Conservation (phyloP, 257 asterid genomes). For the Penstemon barbatus region DNA sequence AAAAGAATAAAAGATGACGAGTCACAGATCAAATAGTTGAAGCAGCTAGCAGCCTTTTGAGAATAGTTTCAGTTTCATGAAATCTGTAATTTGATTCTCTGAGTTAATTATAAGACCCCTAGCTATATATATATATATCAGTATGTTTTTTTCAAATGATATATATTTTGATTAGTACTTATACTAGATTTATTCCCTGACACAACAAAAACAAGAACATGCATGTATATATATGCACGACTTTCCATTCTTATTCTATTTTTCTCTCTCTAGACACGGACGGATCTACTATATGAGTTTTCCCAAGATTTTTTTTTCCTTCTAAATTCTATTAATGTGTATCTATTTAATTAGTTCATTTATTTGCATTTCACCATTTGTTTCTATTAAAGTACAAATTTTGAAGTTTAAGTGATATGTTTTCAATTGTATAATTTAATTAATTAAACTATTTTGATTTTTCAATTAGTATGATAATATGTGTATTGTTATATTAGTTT, state of each 20-base stretch:
- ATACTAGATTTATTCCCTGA: conserved; percentile 19
- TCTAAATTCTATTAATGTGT: no score
- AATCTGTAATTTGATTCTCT: conserved; percentile 33
- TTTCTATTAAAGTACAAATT: no score
- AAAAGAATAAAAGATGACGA: neutral
- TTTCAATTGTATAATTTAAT: no score
- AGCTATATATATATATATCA: no score
- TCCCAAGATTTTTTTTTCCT: no score
- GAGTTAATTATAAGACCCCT: conserved; percentile 3
- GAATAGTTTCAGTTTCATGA: conserved; percentile 32
- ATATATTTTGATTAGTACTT: conserved; percentile 1
- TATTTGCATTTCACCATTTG: no score
- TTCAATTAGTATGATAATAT: no score
- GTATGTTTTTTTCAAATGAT: neutral
- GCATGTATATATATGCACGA: conserved; percentile 17
- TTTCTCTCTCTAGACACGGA: neutral
- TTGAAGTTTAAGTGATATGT: no score
- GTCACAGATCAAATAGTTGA: conserved; percentile 7
- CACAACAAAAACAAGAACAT: neutral
- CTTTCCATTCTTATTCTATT: conserved; percentile 1
- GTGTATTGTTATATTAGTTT: no score
- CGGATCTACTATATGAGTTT: no score
- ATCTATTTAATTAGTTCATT: no score
- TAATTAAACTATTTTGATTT: no score
- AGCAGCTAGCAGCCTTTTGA: conserved; percentile 28